Evolutionary conservation across 139 green algal species (phyloP).

Genomic region (Chlorella sp.): DNA sequence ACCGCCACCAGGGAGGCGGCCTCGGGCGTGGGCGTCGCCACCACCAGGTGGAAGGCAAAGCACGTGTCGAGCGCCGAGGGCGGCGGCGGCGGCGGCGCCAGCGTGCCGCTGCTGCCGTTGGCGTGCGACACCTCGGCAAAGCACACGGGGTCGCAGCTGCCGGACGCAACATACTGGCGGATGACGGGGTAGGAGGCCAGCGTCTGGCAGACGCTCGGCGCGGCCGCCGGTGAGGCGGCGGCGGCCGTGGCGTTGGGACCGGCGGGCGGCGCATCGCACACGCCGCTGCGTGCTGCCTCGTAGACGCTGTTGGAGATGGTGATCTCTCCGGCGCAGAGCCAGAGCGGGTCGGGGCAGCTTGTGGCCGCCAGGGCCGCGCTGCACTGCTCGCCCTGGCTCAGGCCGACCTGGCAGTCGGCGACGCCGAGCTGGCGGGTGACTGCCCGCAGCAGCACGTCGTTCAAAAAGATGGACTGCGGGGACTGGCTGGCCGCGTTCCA

Average conservation of each 20-base stretch:
- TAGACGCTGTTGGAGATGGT: slow-evolving; percentile 16
- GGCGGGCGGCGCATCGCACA: background rate
- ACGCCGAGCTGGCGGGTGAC: slow-evolving; percentile 27
- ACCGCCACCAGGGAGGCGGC: background rate
- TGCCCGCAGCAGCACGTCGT: slow-evolving; percentile 28
- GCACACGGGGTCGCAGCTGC: slow-evolving; percentile 13
- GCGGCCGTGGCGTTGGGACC: background rate
- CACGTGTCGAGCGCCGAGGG: background rate
- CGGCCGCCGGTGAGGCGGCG: background rate
- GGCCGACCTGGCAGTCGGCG: slow-evolving; percentile 27
- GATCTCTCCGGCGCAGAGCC: slow-evolving; percentile 14
- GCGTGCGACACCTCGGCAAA: background rate
- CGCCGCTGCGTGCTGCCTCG: slow-evolving; percentile 17
- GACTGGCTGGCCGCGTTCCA: background rate
- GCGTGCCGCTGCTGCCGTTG: background rate
- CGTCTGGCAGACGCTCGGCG: slow-evolving; percentile 2
- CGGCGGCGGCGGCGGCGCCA: background rate
- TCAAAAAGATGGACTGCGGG: slow-evolving; percentile 27
- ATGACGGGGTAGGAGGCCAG: slow-evolving; percentile 11
- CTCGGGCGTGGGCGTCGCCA: background rate
- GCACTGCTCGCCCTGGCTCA: slow-evolving; percentile 12
- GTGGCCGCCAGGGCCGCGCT: slow-evolving; percentile 8
- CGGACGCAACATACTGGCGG: background rate
- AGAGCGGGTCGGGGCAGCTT: slow-evolving; percentile 22
- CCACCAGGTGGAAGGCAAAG: slow-evolving; percentile 13